Percentiles rank a stretch among this genome's conserved stretches.
These are phyloP conservation scores for Plasmodium yoelii DNA, from an alignment of 169 alveolate species.

Conservation along the genomic window DNA sequence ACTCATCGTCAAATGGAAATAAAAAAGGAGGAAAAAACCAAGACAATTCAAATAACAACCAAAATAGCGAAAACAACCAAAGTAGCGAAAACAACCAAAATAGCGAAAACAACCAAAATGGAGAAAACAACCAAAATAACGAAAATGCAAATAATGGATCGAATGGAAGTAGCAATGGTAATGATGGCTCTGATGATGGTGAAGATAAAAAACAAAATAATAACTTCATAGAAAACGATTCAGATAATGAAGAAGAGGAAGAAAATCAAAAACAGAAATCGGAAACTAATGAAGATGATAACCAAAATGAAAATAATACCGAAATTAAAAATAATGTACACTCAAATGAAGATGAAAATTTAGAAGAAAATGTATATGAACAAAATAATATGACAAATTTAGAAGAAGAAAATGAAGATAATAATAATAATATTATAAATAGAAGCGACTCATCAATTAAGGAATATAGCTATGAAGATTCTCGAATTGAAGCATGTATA, in stretches of 20 bases:
- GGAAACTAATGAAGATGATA: neutral
- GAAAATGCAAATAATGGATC: conserved; percentile 1
- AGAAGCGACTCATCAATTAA: conserved; percentile 7
- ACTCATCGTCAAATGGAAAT: conserved; percentile 16
- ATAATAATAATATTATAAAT: conserved; percentile 1
- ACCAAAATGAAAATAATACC: neutral
- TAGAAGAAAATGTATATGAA: neutral
- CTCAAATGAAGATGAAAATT: neutral
- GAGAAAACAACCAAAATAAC: neutral
- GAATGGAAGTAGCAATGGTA: neutral
- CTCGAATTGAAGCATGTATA: conserved; percentile 33
- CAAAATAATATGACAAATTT: neutral
- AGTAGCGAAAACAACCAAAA: neutral
- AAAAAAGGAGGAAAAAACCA: conserved; percentile 2
- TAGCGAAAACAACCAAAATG: neutral
- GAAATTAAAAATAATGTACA: neutral
- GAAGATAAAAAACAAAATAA: neutral
- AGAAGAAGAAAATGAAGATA: conserved; percentile 15
- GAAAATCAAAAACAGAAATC: neutral
- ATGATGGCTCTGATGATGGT: conserved; percentile 19
- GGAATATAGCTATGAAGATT: conserved; percentile 33
- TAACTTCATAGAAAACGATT: neutral
- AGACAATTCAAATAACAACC: neutral
- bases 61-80: neutral
- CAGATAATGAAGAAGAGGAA: conserved; percentile 1